These are phyloP conservation scores for Chenopodium quinoa DNA, from an alignment of 148 eudicot species.

Conservation along the genomic window DNA sequence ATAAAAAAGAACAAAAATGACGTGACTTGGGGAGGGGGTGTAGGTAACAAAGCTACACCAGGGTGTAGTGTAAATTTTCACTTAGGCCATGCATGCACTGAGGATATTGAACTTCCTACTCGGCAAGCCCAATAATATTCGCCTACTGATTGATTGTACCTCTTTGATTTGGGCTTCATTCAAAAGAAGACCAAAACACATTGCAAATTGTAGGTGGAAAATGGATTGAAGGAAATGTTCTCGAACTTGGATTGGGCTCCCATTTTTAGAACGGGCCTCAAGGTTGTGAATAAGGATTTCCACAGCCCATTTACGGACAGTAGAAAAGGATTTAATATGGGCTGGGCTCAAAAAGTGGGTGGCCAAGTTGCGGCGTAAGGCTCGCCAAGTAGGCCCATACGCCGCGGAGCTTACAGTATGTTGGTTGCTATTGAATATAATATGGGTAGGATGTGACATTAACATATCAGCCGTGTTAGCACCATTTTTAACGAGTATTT, in stretches of 20 bases:
- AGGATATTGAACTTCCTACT: slow-evolving; percentile 5
- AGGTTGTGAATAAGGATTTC: slow-evolving; percentile 1
- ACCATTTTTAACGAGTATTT: slow-evolving; percentile 19
- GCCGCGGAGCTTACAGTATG: slow-evolving; percentile 17
- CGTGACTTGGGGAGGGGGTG: too few species aligned
- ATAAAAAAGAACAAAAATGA: too few species aligned
- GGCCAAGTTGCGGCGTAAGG: slow-evolving; percentile 13
- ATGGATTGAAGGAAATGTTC: slow-evolving; percentile 4
- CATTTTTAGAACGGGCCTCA: not conserved
- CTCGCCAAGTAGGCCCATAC: not conserved
- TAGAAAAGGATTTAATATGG: not conserved
- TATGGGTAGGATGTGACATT: slow-evolving; percentile 13
- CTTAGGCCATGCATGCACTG: not conserved
- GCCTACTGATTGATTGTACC: slow-evolving; percentile 10
- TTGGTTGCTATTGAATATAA: slow-evolving; percentile 23
- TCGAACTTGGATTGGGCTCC: slow-evolving; percentile 11
- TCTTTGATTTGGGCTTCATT: slow-evolving; percentile 11
- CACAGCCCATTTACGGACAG: slow-evolving; percentile 13
- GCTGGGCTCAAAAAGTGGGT: too few species aligned
- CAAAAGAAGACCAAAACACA: slow-evolving; percentile 23
- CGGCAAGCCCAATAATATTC: slow-evolving; percentile 18
- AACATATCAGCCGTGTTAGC: slow-evolving; percentile 10
- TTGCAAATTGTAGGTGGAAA: slow-evolving; percentile 19
- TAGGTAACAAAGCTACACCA: too few species aligned
- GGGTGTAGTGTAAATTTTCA: too few species aligned